phyloP scores from a whole-genome alignment of 2,329 filamentous ascomycete species.

The Didymella lethalis region DNA sequence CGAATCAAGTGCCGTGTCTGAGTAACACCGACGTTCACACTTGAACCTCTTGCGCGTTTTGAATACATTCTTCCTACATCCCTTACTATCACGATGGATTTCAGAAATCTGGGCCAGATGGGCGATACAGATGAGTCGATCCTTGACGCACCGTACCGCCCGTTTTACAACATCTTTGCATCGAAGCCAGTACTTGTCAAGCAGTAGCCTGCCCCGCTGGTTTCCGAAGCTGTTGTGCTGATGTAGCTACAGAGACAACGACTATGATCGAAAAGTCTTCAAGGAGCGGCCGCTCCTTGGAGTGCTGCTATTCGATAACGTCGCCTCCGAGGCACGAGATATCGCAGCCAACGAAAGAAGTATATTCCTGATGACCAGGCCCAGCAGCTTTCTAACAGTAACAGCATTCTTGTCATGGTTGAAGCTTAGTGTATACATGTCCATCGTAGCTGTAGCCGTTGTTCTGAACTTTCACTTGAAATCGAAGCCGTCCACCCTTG shows the following conservation, averaged over 20 bases:
- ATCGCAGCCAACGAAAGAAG: slow-evolving; percentile 82
- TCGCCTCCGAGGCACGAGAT: slow-evolving; percentile 76
- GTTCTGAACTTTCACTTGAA: slow-evolving; percentile 93
- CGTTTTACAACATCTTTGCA: slow-evolving; percentile 61
- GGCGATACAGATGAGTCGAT: slow-evolving; percentile 42
- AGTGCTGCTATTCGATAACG: slow-evolving; percentile 76
- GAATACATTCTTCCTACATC: neutral
- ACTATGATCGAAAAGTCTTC: slow-evolving; percentile 60
- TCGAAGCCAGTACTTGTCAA: slow-evolving; percentile 58
- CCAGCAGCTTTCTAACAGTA: neutral
- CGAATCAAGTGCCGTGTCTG: slow-evolving; percentile 11
- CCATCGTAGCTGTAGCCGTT: slow-evolving; percentile 87
- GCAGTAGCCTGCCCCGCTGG: slow-evolving; percentile 39
- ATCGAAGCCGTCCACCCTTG: slow-evolving; percentile 61
- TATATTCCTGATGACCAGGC: slow-evolving; percentile 38
- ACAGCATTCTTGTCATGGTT: slow-evolving; percentile 86
- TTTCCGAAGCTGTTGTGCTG: neutral
- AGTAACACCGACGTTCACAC: neutral
- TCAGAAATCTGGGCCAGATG: slow-evolving; percentile 39
- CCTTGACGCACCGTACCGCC: slow-evolving; percentile 55
- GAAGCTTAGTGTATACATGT: slow-evolving; percentile 87
- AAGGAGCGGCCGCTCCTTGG: slow-evolving; percentile 69
- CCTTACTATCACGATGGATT: slow-evolving; percentile 39
- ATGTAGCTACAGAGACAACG: slow-evolving; percentile 48
- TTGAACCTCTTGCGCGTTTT: neutral